These are phyloP conservation scores for Fusarium robinianum DNA, from an alignment of 2,329 filamentous ascomycete species.

Conservation along the genomic window DNA sequence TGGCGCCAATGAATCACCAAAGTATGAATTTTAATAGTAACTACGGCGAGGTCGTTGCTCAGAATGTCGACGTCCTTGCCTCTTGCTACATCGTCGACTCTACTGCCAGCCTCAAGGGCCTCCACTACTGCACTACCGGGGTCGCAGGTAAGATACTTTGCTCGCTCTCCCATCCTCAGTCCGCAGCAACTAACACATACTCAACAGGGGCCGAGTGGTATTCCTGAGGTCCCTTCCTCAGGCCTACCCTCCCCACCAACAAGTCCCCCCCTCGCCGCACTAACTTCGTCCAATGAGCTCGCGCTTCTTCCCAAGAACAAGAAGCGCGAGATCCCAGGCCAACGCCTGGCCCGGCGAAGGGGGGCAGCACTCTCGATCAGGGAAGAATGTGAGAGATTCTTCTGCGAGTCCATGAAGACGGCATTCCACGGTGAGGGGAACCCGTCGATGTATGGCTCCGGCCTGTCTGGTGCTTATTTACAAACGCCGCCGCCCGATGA, in stretches of 20 bases:
- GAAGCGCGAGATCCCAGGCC: slow-evolving; percentile 49
- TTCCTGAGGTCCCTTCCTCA: slow-evolving; percentile 88
- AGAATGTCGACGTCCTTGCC: slow-evolving; percentile 78
- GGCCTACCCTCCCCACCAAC: slow-evolving; percentile 81
- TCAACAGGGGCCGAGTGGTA: slow-evolving; percentile 80
- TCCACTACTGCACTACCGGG: slow-evolving; percentile 96
- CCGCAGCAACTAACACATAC: neutral
- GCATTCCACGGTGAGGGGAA: slow-evolving; percentile 97
- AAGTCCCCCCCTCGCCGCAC: slow-evolving; percentile 87
- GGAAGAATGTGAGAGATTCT: slow-evolving; percentile 99
- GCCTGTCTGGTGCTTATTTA: slow-evolving; percentile 75
- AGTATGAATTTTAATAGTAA: slow-evolving; percentile 73
- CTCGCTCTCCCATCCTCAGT: slow-evolving; percentile 1
- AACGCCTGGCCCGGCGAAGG: slow-evolving; percentile 65
- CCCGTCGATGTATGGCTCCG: slow-evolving; percentile 75
- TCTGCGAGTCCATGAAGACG: slow-evolving; percentile 92
- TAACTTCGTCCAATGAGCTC: slow-evolving; percentile 70
- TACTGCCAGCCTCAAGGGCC: slow-evolving; percentile 73
- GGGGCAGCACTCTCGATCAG: slow-evolving; percentile 95
- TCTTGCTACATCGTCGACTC: slow-evolving; percentile 87
- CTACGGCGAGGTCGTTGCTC: slow-evolving; percentile 71
- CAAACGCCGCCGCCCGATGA: slow-evolving; percentile 60
- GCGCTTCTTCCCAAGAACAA: slow-evolving; percentile 63
- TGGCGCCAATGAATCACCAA: slow-evolving; percentile 73
- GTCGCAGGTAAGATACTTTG: slow-evolving; percentile 69